A percentile compares a stretch with the other conserved stretches of the same genome.
phyloP scores from a whole-genome alignment of 805 yeast genomes.

The Candida incommunis region DNA sequence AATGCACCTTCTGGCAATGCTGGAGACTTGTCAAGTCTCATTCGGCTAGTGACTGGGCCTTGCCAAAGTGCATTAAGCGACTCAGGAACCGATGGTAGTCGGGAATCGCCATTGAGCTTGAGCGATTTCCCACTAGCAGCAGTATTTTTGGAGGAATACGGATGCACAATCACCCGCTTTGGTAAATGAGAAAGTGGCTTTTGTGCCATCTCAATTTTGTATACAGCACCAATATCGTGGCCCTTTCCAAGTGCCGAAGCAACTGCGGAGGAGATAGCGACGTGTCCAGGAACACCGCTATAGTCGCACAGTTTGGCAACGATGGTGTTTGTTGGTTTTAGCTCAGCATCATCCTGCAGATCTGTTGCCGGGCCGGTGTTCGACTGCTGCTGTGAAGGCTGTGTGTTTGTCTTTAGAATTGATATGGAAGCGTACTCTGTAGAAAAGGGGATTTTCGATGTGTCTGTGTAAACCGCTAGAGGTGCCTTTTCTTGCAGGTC shows the following conservation, averaged over 20 bases:
- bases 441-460: background rate
- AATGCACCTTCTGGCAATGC: constrained; percentile 47
- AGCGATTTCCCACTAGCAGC: constrained; percentile 8
- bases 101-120: constrained; percentile 5
- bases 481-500: background rate
- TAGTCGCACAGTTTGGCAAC: constrained; percentile 37
- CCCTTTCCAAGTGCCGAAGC: constrained; percentile 44
- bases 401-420: background rate
- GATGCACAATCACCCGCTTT: constrained; percentile 34
- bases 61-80: constrained; percentile 8
- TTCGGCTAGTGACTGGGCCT: constrained; percentile 28
- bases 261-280: constrained; percentile 39
- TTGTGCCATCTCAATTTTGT: constrained; percentile 35
- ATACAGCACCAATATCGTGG: constrained; percentile 35
- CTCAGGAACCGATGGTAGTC: constrained; percentile 6
- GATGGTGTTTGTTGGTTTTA: constrained; percentile 24
- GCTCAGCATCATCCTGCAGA: constrained; percentile 6
- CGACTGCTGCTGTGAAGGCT: background rate
- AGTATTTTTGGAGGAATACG: constrained; percentile 29
- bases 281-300: constrained; percentile 23
- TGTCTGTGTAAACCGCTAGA: background rate
- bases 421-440: background rate
- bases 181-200: constrained; percentile 22
- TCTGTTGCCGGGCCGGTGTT: background rate
- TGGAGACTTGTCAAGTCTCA: constrained; percentile 30